A percentile compares a stretch with the other conserved stretches of the same genome.
phyloP scores from a whole-genome alignment of 768 basidiomycete genomes.

The Rubroboletus satanas region DNA sequence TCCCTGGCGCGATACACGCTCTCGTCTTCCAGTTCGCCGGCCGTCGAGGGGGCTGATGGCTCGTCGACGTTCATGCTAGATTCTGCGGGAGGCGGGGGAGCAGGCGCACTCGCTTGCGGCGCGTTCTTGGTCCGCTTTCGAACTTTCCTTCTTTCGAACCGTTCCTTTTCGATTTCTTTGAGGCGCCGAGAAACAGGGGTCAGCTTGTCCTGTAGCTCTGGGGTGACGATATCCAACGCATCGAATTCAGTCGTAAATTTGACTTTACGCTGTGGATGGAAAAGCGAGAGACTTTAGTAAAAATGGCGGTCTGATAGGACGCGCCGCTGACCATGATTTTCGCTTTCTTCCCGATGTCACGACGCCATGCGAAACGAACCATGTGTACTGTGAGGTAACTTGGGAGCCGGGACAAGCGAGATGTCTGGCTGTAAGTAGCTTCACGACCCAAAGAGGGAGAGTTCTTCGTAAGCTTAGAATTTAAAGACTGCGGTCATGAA shows the following conservation, averaged over 20 bases:
- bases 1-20: conserved; percentile 61
- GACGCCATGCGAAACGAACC: conserved; percentile 94
- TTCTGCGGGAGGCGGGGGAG: conserved; percentile 20
- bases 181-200: conserved; percentile 66
- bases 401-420: conserved; percentile 81
- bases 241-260: conserved; percentile 92
- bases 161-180: conserved; percentile 79
- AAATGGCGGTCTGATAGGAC: background rate
- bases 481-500: conserved; percentile 57
- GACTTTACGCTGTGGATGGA: conserved; percentile 64
- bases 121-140: conserved; percentile 64
- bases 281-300: background rate
- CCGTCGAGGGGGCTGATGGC: conserved; percentile 24
- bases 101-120: conserved; percentile 8
- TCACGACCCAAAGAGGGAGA: conserved; percentile 77
- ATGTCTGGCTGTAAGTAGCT: conserved; percentile 76
- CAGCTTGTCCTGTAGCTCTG: conserved; percentile 71
- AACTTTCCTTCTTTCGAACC: conserved; percentile 77
- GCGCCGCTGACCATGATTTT: conserved; percentile 81
- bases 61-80: conserved; percentile 48
- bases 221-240: conserved; percentile 74
- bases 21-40: conserved; percentile 56
- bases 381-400: conserved; percentile 86
- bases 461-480: conserved; percentile 81
- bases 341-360: conserved; percentile 86